A percentile compares a stretch with the other conserved stretches of the same genome.
Conservation (phyloP, 495 filamentous ascomycete genomes). For the Neurospora sp. region DNA sequence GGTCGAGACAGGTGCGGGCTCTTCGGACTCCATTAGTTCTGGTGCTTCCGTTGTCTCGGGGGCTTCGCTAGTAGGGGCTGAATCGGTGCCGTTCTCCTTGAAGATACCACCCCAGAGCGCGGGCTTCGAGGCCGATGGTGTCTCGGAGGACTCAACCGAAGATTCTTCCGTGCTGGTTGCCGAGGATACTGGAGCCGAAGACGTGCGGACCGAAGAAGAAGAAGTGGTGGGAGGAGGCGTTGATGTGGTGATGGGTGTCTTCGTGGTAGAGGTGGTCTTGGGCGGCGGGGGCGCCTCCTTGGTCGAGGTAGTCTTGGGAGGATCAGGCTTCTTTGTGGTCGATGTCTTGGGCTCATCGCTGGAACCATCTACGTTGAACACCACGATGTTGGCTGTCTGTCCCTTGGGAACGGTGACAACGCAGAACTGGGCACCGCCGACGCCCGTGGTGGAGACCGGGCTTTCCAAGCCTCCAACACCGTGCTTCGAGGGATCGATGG, state of each 20-base stretch:
- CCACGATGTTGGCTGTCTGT: conserved; percentile 55
- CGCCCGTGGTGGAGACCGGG: conserved; percentile 46
- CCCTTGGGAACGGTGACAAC: conserved; percentile 69
- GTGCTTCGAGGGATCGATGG: conserved; percentile 55
- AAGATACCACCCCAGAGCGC: conserved; percentile 18
- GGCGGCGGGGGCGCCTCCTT: neutral
- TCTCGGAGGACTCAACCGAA: conserved; percentile 2
- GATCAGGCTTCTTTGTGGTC: neutral
- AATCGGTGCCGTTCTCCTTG: conserved; percentile 19
- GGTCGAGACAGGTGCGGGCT: conserved; percentile 7
- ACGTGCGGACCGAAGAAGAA: conserved; percentile 5
- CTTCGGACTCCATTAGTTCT: neutral
- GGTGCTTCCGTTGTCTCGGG: neutral
- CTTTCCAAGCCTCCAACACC: conserved; percentile 45
- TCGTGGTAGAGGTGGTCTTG: conserved; percentile 7
- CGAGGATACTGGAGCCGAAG: conserved; percentile 1
- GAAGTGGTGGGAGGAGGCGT: conserved; percentile 6
- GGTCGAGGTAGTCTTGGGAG: conserved; percentile 7
- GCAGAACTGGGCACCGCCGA: conserved; percentile 64
- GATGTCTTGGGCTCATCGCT: conserved; percentile 2
- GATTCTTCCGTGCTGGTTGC: neutral
- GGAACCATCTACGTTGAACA: conserved; percentile 38
- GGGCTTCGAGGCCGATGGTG: conserved; percentile 4
- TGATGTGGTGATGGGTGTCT: conserved; percentile 3
- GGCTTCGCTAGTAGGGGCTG: neutral